Conservation (phyloP, 768 basidiomycete species). For the Pleurotus ostreatus region DNA sequence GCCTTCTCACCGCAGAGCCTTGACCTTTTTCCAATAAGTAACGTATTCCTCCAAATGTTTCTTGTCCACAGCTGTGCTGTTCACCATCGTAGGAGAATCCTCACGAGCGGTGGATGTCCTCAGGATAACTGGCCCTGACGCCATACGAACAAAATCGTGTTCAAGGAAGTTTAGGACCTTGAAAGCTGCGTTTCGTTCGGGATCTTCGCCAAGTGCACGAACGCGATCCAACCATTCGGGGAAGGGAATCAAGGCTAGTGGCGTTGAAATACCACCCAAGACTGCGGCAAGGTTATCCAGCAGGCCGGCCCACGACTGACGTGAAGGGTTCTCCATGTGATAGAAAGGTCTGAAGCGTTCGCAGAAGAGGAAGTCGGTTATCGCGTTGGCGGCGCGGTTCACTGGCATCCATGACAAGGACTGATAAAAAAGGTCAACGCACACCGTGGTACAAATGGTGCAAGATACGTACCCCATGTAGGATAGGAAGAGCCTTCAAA, state of each 20-base stretch:
- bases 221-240: constrained; percentile 25
- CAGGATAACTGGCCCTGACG: constrained; percentile 26
- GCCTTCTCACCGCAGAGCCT: constrained; percentile 13
- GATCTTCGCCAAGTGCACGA: constrained; percentile 22
- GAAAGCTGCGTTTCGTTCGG: constrained; percentile 20
- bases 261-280: constrained; percentile 14
- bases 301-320: constrained; percentile 29
- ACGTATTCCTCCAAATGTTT: constrained; percentile 27
- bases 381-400: constrained; percentile 24
- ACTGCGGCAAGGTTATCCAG: constrained; percentile 22
- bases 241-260: constrained; percentile 22
- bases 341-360: constrained; percentile 25
- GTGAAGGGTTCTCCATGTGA: constrained; percentile 32
- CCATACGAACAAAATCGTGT: constrained; percentile 27
- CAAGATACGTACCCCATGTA: constrained; percentile 23
- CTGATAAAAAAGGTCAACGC: neutral
- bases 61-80: constrained; percentile 24
- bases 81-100: constrained; percentile 26
- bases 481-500: constrained; percentile 21
- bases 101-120: constrained; percentile 21
- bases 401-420: constrained; percentile 34
- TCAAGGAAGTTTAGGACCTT: constrained; percentile 28
- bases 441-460: neutral
- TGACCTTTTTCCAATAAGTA: constrained; percentile 25
- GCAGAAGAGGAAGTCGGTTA: constrained; percentile 28